These are phyloP conservation scores for Yamadazyma ubonensis DNA, from an alignment of 805 yeast genomes.

Conservation along the genomic window DNA sequence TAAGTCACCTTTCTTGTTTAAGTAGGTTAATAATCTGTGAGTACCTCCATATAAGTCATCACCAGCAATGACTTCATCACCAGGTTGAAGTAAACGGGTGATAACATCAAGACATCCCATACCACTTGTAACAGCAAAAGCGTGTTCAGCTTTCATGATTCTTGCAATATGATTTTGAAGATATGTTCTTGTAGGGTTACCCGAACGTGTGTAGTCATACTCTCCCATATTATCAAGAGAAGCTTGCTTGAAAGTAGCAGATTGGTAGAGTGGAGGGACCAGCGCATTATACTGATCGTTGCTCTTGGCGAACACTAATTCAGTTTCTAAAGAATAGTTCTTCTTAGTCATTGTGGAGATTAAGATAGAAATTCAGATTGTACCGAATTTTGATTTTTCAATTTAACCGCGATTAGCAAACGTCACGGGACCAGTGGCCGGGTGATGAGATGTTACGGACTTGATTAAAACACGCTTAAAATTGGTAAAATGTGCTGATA, in stretches of 20 bases:
- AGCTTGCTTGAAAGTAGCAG: slow-evolving; percentile 90
- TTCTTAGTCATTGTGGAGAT: slow-evolving; percentile 18
- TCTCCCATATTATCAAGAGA: slow-evolving; percentile 71
- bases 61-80: slow-evolving; percentile 92
- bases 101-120: slow-evolving; percentile 92
- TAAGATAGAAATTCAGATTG: background rate
- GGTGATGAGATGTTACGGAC: too few relatives aligned
- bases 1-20: slow-evolving; percentile 62
- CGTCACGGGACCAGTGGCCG: slow-evolving; percentile 8
- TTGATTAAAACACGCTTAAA: too few relatives aligned
- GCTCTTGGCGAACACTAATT: slow-evolving; percentile 60
- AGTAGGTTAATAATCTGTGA: slow-evolving; percentile 75
- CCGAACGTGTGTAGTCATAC: slow-evolving; percentile 78
- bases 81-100: slow-evolving; percentile 68
- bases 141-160: slow-evolving; percentile 73
- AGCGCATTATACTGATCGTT: slow-evolving; percentile 75
- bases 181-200: slow-evolving; percentile 87
- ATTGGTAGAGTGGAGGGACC: slow-evolving; percentile 84
- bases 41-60: slow-evolving; percentile 95
- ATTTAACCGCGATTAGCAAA: slow-evolving; percentile 6
- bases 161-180: slow-evolving; percentile 75
- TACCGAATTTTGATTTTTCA: background rate
- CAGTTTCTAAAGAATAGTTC: slow-evolving; percentile 62
- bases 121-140: slow-evolving; percentile 84
- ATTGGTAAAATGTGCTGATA: too few relatives aligned